Percentiles rank a stretch among this genome's conserved stretches.
Conservation (phyloP, 306 rosid genomes). For the Sicyos baderoa region DNA sequence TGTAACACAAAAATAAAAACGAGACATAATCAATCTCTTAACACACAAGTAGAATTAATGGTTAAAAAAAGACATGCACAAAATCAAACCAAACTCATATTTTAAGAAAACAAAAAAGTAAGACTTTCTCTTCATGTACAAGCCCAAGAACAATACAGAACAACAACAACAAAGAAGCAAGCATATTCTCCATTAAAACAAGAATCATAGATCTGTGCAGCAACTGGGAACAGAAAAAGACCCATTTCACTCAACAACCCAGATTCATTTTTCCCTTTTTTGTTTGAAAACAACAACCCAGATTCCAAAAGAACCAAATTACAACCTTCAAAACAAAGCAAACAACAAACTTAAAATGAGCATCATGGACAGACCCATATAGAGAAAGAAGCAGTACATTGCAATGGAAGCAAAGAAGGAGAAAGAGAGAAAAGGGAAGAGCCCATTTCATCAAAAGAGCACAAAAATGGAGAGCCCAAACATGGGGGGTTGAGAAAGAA, state of each 20-base stretch:
- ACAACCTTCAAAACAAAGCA: not conserved
- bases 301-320: not conserved
- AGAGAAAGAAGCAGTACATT: not conserved
- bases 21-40: conserved; percentile 2
- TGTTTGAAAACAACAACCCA: not conserved
- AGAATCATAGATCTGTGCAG: not conserved
- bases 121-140: not conserved
- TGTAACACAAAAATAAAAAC: not conserved
- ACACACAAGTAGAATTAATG: not conserved
- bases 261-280: too few species aligned
- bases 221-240: not conserved
- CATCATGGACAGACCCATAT: conserved; percentile 5
- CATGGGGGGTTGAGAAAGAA: not conserved
- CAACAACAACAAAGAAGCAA: not conserved
- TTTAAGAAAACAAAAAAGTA: not conserved
- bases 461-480: not conserved
- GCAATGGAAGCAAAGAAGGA: too few species aligned
- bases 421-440: not conserved
- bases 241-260: not conserved
- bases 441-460: not conserved
- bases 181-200: not conserved
- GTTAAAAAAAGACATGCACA: not conserved
- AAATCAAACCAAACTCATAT: not conserved
- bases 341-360: not conserved
- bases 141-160: not conserved